Base-by-base conservation (phyloP, 2,329 filamentous ascomycete species). In the Amphichorda felina region DNA sequence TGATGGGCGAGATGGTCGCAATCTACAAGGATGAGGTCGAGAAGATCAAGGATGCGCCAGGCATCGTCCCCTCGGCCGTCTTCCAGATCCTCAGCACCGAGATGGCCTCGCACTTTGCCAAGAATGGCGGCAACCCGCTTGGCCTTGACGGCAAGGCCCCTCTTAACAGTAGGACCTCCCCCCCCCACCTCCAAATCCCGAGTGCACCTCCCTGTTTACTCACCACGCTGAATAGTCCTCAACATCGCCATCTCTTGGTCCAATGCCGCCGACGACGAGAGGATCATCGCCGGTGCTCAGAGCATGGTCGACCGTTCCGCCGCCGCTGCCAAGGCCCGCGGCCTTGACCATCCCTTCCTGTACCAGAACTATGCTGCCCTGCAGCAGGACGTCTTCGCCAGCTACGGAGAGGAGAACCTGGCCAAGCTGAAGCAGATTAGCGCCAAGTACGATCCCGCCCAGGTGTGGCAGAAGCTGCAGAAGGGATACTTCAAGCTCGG, bases 311-410 rank as follows among this genome's bases (percentile, higher is more conserved):
- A 38, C 8, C 40, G 30, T 16, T 36, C 49, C 26, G 37, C 42
- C 14, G 43, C 43, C 4, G 35, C 38, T n/a, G 36, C 41, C 11
- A 34, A 41, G 36, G 26, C 11, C 14, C 35, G 35, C 3, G 47
- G 41, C 3, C 10, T 34, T 2, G 26, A 39, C n/a, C 40, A 34
- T 15, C 42, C 43, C 8, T 51, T 43, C 22, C 17, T 46, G 10
- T 66, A 64, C 41, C 53, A 66, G 42, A 66, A 68, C 44, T 66
- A 68, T 39, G 62, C 61, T 2, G 48, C 50, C 19, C 37, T 43
- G 25, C 50, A 46, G n/a, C 61, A 67, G 44, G 49, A 59, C 24
- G 55, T 59, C 1, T 47, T 64, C 30, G 37, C 39, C 16, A 45
- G 56, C 5, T 67, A 65, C 38, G 59, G 61, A 0, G 33, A 43